These are phyloP conservation scores for Xylaria palmicola DNA, from an alignment of 495 filamentous ascomycete genomes.

Conservation along the genomic window DNA sequence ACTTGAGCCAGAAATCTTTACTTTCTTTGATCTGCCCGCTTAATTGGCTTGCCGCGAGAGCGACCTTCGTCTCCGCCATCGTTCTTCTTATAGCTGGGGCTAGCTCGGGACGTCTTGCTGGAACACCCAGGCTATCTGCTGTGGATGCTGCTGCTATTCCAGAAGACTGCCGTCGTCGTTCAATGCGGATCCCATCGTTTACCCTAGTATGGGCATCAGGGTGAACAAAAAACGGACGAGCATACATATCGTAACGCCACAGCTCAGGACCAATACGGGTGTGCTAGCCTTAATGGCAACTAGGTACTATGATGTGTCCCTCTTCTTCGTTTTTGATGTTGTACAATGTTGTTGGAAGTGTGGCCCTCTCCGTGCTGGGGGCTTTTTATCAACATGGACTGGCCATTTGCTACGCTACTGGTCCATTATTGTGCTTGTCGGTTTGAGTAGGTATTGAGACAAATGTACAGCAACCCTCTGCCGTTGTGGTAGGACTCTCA, in stretches of 20 bases:
- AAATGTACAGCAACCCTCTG: not conserved
- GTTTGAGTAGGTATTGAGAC: not conserved
- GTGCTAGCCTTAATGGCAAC: not conserved
- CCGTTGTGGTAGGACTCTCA: not conserved
- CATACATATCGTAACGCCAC: not conserved
- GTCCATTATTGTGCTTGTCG: not conserved
- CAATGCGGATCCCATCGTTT: not conserved
- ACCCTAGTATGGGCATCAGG: not conserved
- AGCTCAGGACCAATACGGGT: not conserved
- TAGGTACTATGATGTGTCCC: not conserved
- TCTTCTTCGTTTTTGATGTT: not conserved
- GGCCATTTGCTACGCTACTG: not conserved
- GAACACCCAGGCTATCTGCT: not conserved
- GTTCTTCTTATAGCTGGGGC: not conserved
- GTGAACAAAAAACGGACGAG: slow-evolving; percentile 7
- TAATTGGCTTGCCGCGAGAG: slow-evolving; percentile 27
- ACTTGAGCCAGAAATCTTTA: slow-evolving; percentile 26
- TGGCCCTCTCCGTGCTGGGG: not conserved
- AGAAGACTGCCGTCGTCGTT: not conserved
- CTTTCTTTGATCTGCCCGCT: slow-evolving; percentile 27
- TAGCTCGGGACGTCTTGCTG: not conserved
- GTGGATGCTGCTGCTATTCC: not conserved
- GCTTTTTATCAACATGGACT: not conserved
- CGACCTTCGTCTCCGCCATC: slow-evolving; percentile 24
- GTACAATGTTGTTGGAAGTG: not conserved